Percentiles rank a stretch among this genome's conserved stretches.
Conservation (phyloP, 1,284 basidiomycete species). For the Papiliotrema laurentii region DNA sequence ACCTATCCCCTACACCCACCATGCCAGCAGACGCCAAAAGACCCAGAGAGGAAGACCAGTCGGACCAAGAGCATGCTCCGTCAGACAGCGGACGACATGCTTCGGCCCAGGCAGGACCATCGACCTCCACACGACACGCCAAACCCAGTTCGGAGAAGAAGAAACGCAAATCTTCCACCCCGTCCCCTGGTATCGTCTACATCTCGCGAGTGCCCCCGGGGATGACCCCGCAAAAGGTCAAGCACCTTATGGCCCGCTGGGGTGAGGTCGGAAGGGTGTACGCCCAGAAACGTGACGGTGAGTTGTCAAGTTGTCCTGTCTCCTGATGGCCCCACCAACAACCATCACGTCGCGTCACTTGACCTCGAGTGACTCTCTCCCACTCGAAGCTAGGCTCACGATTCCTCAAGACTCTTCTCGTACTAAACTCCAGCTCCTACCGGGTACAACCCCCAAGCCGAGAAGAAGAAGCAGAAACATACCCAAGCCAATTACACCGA, state of each 20-base stretch:
- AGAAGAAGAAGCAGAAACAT: conserved; percentile 54
- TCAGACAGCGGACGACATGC: background rate
- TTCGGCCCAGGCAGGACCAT: conserved; percentile 1
- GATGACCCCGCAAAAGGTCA: conserved; percentile 95
- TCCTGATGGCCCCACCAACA: too few species aligned
- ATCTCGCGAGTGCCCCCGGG: conserved; percentile 97
- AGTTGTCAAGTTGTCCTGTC: conserved; percentile 8
- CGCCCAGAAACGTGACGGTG: conserved; percentile 73
- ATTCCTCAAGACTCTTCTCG: background rate
- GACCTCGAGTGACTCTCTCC: too few species aligned
- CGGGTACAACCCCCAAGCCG: conserved; percentile 32
- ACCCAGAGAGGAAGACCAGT: background rate
- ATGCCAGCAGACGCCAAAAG: background rate
- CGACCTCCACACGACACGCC: background rate
- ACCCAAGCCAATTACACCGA: conserved; percentile 85
- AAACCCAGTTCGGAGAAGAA: conserved; percentile 10
- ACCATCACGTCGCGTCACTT: too few species aligned
- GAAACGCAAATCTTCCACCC: conserved; percentile 25
- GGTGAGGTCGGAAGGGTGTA: conserved; percentile 83
- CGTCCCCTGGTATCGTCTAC: conserved; percentile 74
- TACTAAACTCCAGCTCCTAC: conserved; percentile 21
- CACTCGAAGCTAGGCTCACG: too few species aligned
- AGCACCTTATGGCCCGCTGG: conserved; percentile 81
- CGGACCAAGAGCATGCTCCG: too few species aligned
- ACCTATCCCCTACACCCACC: background rate